Evolutionary conservation across 164 flowering plant genomes (phyloP).

Genomic region (Macadamia integrifolia): DNA sequence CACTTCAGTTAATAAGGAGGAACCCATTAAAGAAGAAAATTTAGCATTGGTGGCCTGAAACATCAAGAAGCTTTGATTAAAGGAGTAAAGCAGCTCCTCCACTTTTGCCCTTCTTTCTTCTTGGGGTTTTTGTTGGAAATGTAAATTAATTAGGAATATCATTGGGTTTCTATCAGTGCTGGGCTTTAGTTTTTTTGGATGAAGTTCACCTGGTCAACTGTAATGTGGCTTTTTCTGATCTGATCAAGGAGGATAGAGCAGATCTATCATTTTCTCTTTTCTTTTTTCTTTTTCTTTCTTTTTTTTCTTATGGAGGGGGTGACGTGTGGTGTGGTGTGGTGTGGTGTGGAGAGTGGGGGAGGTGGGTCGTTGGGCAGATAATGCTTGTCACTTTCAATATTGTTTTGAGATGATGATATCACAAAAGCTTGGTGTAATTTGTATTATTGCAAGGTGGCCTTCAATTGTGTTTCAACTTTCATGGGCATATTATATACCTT

Average conservation of each 20-base stretch:
- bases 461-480: no score
- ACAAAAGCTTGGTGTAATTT: no score
- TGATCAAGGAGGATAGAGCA: neutral
- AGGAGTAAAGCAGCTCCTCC: constrained; percentile 6
- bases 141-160: neutral
- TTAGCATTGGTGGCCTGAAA: constrained; percentile 10
- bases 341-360: neutral
- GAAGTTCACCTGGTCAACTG: neutral
- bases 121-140: neutral
- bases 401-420: no score
- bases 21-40: constrained; percentile 10
- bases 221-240: neutral
- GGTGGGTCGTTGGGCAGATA: neutral
- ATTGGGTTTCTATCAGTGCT: constrained; percentile 5
- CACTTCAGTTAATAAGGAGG: constrained; percentile 2
- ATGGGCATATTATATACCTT: no score
- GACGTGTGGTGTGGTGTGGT: neutral
- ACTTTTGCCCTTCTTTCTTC: neutral
- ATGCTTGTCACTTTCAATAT: neutral
- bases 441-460: no score
- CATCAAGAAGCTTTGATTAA: neutral
- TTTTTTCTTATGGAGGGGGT: neutral
- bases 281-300: no score
- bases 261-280: neutral
- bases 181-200: constrained; percentile 10